Evolutionary conservation across 805 yeast species (phyloP).

Genomic region (Sugiyamaella boreocaroliniensis): DNA sequence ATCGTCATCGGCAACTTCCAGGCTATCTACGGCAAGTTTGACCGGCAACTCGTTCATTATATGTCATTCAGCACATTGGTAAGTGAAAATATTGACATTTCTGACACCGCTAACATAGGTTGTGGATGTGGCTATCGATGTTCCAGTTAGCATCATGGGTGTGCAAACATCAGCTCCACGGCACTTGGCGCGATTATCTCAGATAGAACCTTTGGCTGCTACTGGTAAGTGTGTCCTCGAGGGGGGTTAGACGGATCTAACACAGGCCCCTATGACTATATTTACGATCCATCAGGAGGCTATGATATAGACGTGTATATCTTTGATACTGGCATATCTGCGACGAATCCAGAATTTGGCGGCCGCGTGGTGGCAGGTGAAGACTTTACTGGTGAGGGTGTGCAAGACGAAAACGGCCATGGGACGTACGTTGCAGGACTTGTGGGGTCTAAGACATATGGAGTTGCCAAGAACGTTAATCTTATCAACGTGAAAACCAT

Average conservation of each 20-base stretch:
- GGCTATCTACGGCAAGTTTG: slow-evolving; percentile 21
- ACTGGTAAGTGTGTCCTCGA: slow-evolving; percentile 4
- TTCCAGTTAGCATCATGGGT: slow-evolving; percentile 51
- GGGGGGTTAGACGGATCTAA: slow-evolving; percentile 4
- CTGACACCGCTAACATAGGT: slow-evolving; percentile 33
- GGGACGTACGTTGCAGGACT: slow-evolving; percentile 90
- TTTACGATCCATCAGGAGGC: slow-evolving; percentile 40
- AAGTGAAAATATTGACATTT: background rate
- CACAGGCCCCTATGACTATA: slow-evolving; percentile 36
- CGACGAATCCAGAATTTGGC: slow-evolving; percentile 33
- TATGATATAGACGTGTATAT: slow-evolving; percentile 62
- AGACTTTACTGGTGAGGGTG: slow-evolving; percentile 39
- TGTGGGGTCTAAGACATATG: slow-evolving; percentile 67
- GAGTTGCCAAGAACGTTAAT: slow-evolving; percentile 65
- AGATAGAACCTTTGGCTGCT: slow-evolving; percentile 16
- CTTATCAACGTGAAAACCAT: slow-evolving; percentile 69
- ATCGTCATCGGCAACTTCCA: slow-evolving; percentile 18
- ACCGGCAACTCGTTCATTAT: slow-evolving; percentile 11
- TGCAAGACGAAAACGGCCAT: slow-evolving; percentile 74
- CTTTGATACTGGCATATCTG: slow-evolving; percentile 67
- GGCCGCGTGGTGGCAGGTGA: slow-evolving; percentile 36
- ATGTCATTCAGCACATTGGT: slow-evolving; percentile 17
- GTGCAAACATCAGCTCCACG: slow-evolving; percentile 50
- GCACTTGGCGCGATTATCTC: slow-evolving; percentile 30
- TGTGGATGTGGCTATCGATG: slow-evolving; percentile 62